A percentile compares a stretch with the other conserved stretches of the same genome.
phyloP scores from a whole-genome alignment of 75 land plant genomes.

The Pinus taeda region DNA sequence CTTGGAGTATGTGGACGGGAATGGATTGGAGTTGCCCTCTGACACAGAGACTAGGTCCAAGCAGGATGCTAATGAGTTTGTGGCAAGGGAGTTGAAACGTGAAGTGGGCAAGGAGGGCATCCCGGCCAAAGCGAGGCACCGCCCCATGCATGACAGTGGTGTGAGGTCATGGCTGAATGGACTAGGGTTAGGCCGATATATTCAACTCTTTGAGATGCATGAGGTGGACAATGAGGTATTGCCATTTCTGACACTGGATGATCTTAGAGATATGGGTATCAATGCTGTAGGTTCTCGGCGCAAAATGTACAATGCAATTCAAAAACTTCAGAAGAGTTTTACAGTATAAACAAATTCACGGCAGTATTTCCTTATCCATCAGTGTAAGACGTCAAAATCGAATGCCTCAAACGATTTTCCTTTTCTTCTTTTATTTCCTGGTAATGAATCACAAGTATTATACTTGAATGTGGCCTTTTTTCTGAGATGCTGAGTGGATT shows the following conservation, averaged over 20 bases:
- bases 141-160: conserved; percentile 19
- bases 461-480: too few species aligned
- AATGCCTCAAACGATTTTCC: conserved; percentile 7
- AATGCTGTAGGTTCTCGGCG: conserved; percentile 89
- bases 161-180: conserved; percentile 67
- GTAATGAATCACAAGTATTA: conserved; percentile 10
- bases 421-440: neutral
- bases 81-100: neutral
- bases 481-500: too few species aligned
- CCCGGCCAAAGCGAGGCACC: neutral
- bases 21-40: conserved; percentile 16
- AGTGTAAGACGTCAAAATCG: conserved; percentile 13
- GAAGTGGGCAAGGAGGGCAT: conserved; percentile 3
- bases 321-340: conserved; percentile 37
- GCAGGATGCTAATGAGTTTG: conserved; percentile 7
- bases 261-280: conserved; percentile 92
- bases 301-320: conserved; percentile 76
- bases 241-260: conserved; percentile 84
- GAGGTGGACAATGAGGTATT: conserved; percentile 90
- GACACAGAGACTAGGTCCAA: conserved; percentile 10
- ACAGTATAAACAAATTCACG: conserved; percentile 11
- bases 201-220: conserved; percentile 71
- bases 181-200: conserved; percentile 80
- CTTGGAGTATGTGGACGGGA: conserved; percentile 10
- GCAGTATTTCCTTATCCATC: conserved; percentile 11